Evolutionary conservation across 2,329 filamentous ascomycete species (phyloP).

Genomic region (Claviceps sp.): DNA sequence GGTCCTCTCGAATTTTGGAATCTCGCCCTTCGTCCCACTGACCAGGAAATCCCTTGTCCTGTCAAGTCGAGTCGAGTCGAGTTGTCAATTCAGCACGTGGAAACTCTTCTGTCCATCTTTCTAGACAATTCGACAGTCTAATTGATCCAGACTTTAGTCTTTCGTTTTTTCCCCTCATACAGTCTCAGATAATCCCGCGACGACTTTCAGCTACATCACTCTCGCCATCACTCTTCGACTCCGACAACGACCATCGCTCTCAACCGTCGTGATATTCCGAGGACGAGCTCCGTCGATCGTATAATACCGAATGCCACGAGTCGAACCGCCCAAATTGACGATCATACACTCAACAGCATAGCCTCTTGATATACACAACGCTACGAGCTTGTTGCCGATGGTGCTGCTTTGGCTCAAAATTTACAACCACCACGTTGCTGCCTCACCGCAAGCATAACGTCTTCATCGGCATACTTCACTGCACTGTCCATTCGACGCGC

Average conservation of each 20-base stretch:
- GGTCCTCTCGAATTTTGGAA: not conserved
- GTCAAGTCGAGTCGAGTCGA: not conserved
- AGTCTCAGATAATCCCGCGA: not conserved
- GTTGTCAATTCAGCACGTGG: not conserved
- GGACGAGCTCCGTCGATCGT: not conserved
- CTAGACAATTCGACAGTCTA: not conserved
- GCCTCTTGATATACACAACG: not conserved
- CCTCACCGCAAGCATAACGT: not conserved
- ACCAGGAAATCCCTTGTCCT: not conserved
- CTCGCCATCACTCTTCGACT: not conserved
- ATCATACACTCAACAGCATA: not conserved
- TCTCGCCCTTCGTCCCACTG: not conserved
- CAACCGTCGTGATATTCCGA: not conserved
- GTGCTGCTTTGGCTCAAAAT: not conserved
- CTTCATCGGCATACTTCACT: not conserved
- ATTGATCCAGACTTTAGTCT: too few species aligned
- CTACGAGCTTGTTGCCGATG: not conserved
- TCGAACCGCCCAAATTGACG: not conserved
- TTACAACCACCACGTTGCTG: not conserved
- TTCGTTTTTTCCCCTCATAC: not conserved
- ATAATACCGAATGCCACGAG: not conserved
- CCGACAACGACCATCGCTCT: not conserved
- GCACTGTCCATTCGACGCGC: not conserved
- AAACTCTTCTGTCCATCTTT: not conserved
- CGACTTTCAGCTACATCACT: not conserved